These are phyloP conservation scores for Ilex aquifolium DNA, from an alignment of 257 asterid species.

Conservation along the genomic window DNA sequence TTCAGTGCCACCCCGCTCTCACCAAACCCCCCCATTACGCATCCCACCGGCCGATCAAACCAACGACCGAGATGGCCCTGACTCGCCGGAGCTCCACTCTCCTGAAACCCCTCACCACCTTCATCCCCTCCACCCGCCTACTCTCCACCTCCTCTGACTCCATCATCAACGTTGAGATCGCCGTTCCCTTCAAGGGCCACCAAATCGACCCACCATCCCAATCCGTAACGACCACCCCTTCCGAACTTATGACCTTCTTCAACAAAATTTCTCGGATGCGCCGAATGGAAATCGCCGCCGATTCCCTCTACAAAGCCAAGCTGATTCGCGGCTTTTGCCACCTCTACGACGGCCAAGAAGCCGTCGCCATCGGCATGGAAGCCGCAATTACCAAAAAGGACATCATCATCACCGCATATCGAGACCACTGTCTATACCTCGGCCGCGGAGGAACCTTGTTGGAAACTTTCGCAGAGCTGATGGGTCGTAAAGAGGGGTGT, in stretches of 20 bases:
- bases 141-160: conserved; percentile 51
- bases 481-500: conserved; percentile 91
- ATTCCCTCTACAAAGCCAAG: conserved; percentile 89
- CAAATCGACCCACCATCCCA: conserved; percentile 87
- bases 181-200: conserved; percentile 84
- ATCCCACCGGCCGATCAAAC: conserved; percentile 11
- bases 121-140: conserved; percentile 34
- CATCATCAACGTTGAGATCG: conserved; percentile 67
- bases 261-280: conserved; percentile 86
- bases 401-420: conserved; percentile 69
- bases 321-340: conserved; percentile 95
- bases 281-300: conserved; percentile 96
- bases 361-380: conserved; percentile 91
- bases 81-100: conserved; percentile 45
- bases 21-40: neutral
- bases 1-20: neutral
- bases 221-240: conserved; percentile 55
- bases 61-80: conserved; percentile 51
- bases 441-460: conserved; percentile 8
- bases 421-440: conserved; percentile 70
- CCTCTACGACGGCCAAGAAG: conserved; percentile 95
- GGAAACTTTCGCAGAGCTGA: conserved; percentile 35
- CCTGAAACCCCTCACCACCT: conserved; percentile 35
- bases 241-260: conserved; percentile 73
- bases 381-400: conserved; percentile 76